Percentiles rank a stretch among this genome's conserved stretches.
phyloP scores from a whole-genome alignment of 768 basidiomycete genomes.

The Lactarius psammicola region DNA sequence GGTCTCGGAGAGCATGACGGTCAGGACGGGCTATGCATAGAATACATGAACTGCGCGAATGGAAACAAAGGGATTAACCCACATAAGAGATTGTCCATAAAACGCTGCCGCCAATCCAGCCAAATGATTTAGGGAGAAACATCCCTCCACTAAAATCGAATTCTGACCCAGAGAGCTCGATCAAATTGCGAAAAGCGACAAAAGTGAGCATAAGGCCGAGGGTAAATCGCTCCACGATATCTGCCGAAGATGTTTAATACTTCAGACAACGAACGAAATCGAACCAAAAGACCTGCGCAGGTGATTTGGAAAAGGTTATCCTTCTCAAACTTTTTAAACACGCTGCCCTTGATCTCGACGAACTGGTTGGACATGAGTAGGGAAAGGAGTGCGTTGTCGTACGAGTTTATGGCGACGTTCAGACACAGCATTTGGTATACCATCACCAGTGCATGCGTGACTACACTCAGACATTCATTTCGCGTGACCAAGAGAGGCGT shows the following conservation, averaged over 20 bases:
- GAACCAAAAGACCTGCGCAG: constrained; percentile 72
- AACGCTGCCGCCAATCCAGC: constrained; percentile 77
- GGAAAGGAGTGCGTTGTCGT: constrained; percentile 92
- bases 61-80: constrained; percentile 33
- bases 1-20: constrained; percentile 89
- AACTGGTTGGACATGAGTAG: constrained; percentile 97
- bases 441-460: constrained; percentile 89
- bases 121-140: constrained; percentile 77
- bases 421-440: constrained; percentile 92
- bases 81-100: constrained; percentile 91
- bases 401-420: constrained; percentile 98
- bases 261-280: background rate
- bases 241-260: constrained; percentile 40
- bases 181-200: constrained; percentile 91
- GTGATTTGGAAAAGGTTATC: constrained; percentile 98
- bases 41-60: constrained; percentile 7
- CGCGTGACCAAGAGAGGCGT: background rate
- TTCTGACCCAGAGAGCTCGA: constrained; percentile 89
- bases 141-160: constrained; percentile 73
- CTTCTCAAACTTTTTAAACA: constrained; percentile 99
- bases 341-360: constrained; percentile 98
- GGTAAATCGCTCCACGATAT: constrained; percentile 97
- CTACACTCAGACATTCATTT: constrained; percentile 41
- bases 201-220: constrained; percentile 86
- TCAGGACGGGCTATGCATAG: constrained; percentile 73